Evolutionary conservation across 176 grass and related monocot species (phyloP), one percentile per base, ranked within the genome.

Genomic region (Paspalum vaginatum): DNA sequence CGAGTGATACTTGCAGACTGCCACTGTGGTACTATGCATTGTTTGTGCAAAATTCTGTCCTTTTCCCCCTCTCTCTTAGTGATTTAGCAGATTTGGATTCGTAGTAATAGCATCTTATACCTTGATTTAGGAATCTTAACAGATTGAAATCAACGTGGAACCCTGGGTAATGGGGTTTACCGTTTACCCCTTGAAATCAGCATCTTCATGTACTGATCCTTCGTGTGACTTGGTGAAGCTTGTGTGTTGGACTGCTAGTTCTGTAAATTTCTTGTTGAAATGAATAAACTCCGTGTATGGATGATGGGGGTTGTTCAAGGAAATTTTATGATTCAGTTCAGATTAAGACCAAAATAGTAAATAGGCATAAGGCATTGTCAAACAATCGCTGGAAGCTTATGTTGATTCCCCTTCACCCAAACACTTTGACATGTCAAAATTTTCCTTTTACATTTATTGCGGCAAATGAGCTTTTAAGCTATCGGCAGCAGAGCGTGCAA

Each of bases 1-100:
- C 56, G 68, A 65, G 26, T 71, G 87, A 79, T 46, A 24, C 10
- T 61, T 15, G 14, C 65, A 61, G 26, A 32, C 32, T 32, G 32
- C 62, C 2, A 44, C 6, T 16, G 7, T 77, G 6, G 42, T 56
- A 38, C 70, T 47, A 57, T 20, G 50, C 17, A 12, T 20, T 37
- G 42, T 71, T 42, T 68, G 42, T 67, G 50, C 8, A 48, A 12
- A 55, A 12, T 46, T 55, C 21, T 57, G 10, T 46, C 47, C 26
- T 25, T 83, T 12, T 16, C 32, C 32, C 32, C 32, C 32, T 32
- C 32, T 56, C 26, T 44, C 51, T 20, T 48, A 22, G 2, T 71
- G 46, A 71, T 50, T 49, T 18, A 37, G 46, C 17, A 51, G 4
- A 51, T 22, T 50, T 51, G 18, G 14, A 37, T 51, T 39, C 25